These are phyloP conservation scores for Zarea fungicola DNA, from an alignment of 2,329 filamentous ascomycete genomes.

Conservation along the genomic window DNA sequence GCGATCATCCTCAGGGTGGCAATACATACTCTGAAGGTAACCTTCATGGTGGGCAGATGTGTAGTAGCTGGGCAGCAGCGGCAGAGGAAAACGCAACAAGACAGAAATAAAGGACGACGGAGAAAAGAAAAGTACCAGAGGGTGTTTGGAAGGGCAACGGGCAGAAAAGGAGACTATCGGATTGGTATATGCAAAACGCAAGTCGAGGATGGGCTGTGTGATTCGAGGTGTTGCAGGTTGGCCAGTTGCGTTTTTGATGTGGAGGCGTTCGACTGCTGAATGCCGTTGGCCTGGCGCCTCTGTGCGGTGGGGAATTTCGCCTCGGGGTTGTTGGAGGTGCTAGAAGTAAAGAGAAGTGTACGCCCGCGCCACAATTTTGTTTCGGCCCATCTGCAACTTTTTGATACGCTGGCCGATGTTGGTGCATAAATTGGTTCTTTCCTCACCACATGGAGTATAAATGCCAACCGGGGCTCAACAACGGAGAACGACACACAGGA, in stretches of 20 bases:
- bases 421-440: no score
- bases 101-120: not conserved
- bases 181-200: not conserved
- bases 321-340: not conserved
- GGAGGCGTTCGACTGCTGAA: constrained; percentile 11
- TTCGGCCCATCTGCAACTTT: not conserved
- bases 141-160: constrained; percentile 12
- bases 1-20: constrained; percentile 2
- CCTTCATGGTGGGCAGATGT: constrained; percentile 55
- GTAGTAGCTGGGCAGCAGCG: constrained; percentile 25
- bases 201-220: constrained; percentile 1
- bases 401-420: no score
- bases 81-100: constrained; percentile 2
- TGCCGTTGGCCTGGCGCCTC: constrained; percentile 10
- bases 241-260: constrained; percentile 10
- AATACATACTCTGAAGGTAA: constrained; percentile 57
- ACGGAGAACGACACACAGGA: no score
- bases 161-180: not conserved
- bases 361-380: not conserved
- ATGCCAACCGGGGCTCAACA: no score
- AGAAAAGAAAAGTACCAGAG: not conserved
- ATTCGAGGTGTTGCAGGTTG: constrained; percentile 2
- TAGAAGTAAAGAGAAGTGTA: not conserved
- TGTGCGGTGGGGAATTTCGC: constrained; percentile 6
- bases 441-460: no score